These are phyloP conservation scores for Elsinoe arachidis DNA, from an alignment of 2,329 filamentous ascomycete genomes.

Conservation along the genomic window DNA sequence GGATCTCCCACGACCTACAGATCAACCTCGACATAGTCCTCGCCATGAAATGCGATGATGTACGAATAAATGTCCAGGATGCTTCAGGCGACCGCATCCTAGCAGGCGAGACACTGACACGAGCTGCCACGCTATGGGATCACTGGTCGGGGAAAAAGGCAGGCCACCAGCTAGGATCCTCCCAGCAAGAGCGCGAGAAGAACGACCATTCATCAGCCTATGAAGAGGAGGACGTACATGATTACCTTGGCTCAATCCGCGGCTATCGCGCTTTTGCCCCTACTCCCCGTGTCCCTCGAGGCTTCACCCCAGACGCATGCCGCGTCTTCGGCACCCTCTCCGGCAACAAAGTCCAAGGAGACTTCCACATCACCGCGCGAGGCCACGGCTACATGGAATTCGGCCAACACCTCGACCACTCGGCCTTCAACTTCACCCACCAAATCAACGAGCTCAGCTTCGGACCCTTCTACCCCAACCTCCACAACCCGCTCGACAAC, in stretches of 20 bases:
- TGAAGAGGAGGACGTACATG: slow-evolving; percentile 76
- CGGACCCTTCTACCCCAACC: slow-evolving; percentile 88
- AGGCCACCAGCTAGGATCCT: slow-evolving; percentile 44
- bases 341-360: slow-evolving; percentile 92
- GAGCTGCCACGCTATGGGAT: slow-evolving; percentile 69
- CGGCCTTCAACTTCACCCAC: slow-evolving; percentile 93
- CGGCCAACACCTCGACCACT: slow-evolving; percentile 73
- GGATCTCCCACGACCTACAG: slow-evolving; percentile 76
- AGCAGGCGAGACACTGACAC: slow-evolving; percentile 63
- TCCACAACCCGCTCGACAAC: slow-evolving; percentile 87
- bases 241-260: slow-evolving; percentile 69
- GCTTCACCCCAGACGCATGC: slow-evolving; percentile 59
- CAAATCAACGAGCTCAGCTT: slow-evolving; percentile 94
- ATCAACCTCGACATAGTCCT: slow-evolving; percentile 95
- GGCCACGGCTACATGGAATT: slow-evolving; percentile 89
- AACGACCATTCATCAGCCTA: slow-evolving; percentile 38
- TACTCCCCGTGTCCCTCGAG: slow-evolving; percentile 56
- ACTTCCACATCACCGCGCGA: slow-evolving; percentile 93
- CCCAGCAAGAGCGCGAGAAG: slow-evolving; percentile 47
- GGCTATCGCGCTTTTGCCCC: slow-evolving; percentile 59
- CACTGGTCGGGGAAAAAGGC: slow-evolving; percentile 74
- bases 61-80: slow-evolving; percentile 97
- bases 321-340: slow-evolving; percentile 83
- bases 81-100: slow-evolving; percentile 86
- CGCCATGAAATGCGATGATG: slow-evolving; percentile 72